Evolutionary conservation across 2,329 filamentous ascomycete genomes (phyloP), one percentile per base, ranked within the genome.

Genomic region (Fusarium brevicatenulatum): DNA sequence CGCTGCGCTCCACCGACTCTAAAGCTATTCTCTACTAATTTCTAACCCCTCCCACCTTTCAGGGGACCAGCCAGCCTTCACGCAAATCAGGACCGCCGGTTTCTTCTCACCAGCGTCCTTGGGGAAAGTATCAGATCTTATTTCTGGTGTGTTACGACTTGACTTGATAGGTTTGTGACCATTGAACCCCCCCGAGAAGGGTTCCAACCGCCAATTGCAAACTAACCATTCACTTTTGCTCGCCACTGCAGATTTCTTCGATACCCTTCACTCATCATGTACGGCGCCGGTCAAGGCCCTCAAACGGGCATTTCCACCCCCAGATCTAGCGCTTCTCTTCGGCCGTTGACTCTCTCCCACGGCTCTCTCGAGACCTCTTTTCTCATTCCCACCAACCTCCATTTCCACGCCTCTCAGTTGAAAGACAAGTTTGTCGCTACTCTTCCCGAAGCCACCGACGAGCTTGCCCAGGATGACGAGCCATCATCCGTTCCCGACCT

Each of bases 281-380:
- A 96, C 90, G 93, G 93, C 85, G 91, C 93, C 80, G 88, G 86
- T 78, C 93, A 91, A 68, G 93, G 92, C 85, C 91, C 93, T 71
- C 95, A 97, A 85, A 99, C 96, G 86, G 96, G 96, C 85, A 95
- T 97, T 81, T 97, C 95, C 76, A 99, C 96, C 78, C 96, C 96
- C 78, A 92, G 96, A 85, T 97, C 95, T 64, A 96, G 93, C 78
- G 92, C 95, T 76, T 97, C 95, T 74, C 91, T 98, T 76, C 93
- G 96, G 76, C 95, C 96, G 72, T 91, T 99, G 81, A 94, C 93
- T 79, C 89, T 99, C 80, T 89, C 91, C 75, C 96, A 99, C 84
- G 96, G 97, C 82, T 94, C 94, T 62, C 95, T 99, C 85, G 96
- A 99, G 83, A 94, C 97, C 80, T 95, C 94, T 60, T 96, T 99